A percentile compares a stretch with the other conserved stretches of the same genome.
phyloP scores from a whole-genome alignment of 2,329 filamentous ascomycete species.

The Sporothrix phasma region DNA sequence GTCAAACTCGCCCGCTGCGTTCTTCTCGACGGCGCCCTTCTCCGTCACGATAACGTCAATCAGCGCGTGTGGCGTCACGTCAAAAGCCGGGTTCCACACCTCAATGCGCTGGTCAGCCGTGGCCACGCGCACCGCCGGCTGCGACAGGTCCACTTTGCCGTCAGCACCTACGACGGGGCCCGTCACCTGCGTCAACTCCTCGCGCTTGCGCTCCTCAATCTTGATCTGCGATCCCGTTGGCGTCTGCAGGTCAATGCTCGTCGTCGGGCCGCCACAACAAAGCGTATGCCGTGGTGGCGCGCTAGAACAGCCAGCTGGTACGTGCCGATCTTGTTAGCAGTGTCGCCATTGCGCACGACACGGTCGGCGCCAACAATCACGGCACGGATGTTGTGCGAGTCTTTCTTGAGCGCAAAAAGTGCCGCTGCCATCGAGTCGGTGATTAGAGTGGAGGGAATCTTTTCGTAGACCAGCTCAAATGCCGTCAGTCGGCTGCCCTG shows the following conservation, averaged over 20 bases:
- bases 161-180: slow-evolving; percentile 60
- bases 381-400: slow-evolving; percentile 60
- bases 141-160: slow-evolving; percentile 51
- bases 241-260: slow-evolving; percentile 81
- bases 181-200: slow-evolving; percentile 76
- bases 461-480: slow-evolving; percentile 91
- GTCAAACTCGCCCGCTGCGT: slow-evolving; percentile 57
- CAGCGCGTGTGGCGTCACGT: slow-evolving; percentile 78
- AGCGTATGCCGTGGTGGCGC: slow-evolving; percentile 78
- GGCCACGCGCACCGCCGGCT: slow-evolving; percentile 57
- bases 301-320: slow-evolving; percentile 89
- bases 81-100: slow-evolving; percentile 96
- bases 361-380: slow-evolving; percentile 92
- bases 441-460: slow-evolving; percentile 82
- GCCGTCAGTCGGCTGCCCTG: slow-evolving; percentile 91
- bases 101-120: slow-evolving; percentile 68
- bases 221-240: slow-evolving; percentile 68
- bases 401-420: slow-evolving; percentile 57
- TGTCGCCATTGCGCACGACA: slow-evolving; percentile 93
- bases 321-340: slow-evolving; percentile 96
- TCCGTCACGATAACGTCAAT: slow-evolving; percentile 96
- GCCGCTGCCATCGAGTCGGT: slow-evolving; percentile 96
- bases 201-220: slow-evolving; percentile 76
- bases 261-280: slow-evolving; percentile 92
- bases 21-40: slow-evolving; percentile 75